phyloP scores from a whole-genome alignment of 2,329 filamentous ascomycete species.

The Waltergamsia citrina region DNA sequence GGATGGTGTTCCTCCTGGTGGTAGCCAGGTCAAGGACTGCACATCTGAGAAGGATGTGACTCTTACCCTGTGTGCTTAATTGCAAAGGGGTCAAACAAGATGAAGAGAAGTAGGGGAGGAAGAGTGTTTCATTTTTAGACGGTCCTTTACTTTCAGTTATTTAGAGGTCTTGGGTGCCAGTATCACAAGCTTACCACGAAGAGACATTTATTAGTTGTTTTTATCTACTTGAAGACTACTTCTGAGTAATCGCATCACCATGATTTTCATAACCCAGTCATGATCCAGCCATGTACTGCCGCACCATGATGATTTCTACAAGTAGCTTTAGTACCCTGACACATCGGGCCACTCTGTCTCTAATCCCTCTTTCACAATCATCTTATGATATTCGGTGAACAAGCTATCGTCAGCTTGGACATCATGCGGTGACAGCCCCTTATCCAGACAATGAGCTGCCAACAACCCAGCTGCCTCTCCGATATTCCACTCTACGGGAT shows the following conservation, averaged over 20 bases:
- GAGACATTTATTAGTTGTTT: too few relatives aligned
- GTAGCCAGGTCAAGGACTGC: constrained; percentile 8
- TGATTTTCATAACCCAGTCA: too few relatives aligned
- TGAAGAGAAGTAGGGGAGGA: too few relatives aligned
- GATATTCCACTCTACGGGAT: constrained; percentile 18
- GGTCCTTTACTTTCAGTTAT: too few relatives aligned
- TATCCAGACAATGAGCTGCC: constrained; percentile 13
- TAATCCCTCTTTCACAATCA: constrained; percentile 7
- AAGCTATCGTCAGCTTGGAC: constrained; percentile 8
- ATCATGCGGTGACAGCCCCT: constrained; percentile 9
- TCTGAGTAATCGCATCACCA: too few relatives aligned
- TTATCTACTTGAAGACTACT: too few relatives aligned
- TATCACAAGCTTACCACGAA: too few relatives aligned
- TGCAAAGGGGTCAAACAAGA: too few relatives aligned
- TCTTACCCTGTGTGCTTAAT: background rate
- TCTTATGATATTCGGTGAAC: constrained; percentile 7
- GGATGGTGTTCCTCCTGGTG: constrained; percentile 20
- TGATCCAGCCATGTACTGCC: too few relatives aligned
- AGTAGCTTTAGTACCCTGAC: constrained; percentile 7
- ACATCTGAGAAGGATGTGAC: background rate
- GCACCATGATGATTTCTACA: too few relatives aligned
- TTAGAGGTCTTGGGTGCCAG: too few relatives aligned
- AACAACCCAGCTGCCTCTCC: constrained; percentile 14
- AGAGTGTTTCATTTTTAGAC: too few relatives aligned
- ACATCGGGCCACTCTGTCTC: constrained; percentile 10